Percentiles rank a stretch among this genome's conserved stretches.
Conservation (phyloP, 495 filamentous ascomycete species). For the Aspergillus baeticus region DNA sequence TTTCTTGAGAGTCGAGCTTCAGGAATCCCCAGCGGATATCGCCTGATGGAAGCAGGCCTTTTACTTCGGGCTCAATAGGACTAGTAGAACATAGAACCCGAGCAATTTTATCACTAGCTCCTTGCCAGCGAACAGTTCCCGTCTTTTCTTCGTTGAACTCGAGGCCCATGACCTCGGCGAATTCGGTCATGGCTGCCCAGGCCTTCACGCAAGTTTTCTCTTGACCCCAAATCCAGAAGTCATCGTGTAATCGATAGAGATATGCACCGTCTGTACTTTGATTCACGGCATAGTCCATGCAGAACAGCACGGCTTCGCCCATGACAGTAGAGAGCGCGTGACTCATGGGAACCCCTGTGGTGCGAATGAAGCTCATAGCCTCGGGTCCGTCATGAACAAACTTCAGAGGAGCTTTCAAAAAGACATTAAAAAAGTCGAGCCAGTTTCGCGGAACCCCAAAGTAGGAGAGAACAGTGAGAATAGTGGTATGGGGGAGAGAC, state of each 20-base stretch:
- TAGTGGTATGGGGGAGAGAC: constrained; percentile 58
- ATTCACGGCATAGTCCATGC: constrained; percentile 66
- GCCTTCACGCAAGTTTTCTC: constrained; percentile 53
- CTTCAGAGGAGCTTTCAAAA: constrained; percentile 58
- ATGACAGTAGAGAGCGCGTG: constrained; percentile 59
- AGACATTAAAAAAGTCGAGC: constrained; percentile 60
- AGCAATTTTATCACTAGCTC: background rate
- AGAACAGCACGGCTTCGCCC: constrained; percentile 62
- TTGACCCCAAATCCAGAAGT: constrained; percentile 69
- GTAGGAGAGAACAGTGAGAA: constrained; percentile 54
- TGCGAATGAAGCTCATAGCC: constrained; percentile 43
- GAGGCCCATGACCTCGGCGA: constrained; percentile 54
- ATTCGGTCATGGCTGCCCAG: constrained; percentile 57
- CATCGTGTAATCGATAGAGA: constrained; percentile 64
- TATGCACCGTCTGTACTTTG: constrained; percentile 50
- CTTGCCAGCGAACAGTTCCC: constrained; percentile 48
- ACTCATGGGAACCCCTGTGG: constrained; percentile 57
- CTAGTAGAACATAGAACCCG: background rate
- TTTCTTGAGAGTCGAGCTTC: constrained; percentile 51
- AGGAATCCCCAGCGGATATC: constrained; percentile 68
- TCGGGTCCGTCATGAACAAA: constrained; percentile 53
- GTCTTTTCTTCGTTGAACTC: constrained; percentile 59
- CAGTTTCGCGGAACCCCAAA: constrained; percentile 60
- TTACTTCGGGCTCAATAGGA: background rate
- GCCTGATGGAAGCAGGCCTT: constrained; percentile 44